Conservation (phyloP, 2,329 filamentous ascomycete genomes). For the Hirsutella thompsonii region DNA sequence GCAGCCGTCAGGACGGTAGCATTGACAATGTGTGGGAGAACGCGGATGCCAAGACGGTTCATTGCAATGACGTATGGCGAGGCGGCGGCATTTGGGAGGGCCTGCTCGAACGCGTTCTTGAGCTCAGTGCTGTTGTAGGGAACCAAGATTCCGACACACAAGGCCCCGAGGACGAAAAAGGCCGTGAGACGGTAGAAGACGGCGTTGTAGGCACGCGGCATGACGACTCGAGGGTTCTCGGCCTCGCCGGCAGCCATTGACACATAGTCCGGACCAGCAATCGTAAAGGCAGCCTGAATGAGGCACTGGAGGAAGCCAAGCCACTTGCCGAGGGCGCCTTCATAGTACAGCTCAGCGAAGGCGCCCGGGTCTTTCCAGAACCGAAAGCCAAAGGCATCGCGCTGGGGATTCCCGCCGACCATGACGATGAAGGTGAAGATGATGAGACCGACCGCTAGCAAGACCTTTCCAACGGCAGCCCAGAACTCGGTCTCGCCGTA, state of each 20-base stretch:
- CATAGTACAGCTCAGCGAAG: slow-evolving; percentile 52
- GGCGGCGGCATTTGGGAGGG: slow-evolving; percentile 52
- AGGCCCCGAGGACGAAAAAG: slow-evolving; percentile 64
- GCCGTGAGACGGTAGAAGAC: slow-evolving; percentile 66
- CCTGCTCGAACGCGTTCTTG: slow-evolving; percentile 42
- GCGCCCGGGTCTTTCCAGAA: slow-evolving; percentile 56
- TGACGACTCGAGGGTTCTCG: slow-evolving; percentile 53
- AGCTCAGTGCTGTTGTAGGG: slow-evolving; percentile 55
- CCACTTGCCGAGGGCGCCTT: slow-evolving; percentile 55
- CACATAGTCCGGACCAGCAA: slow-evolving; percentile 57
- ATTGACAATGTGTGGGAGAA: slow-evolving; percentile 61
- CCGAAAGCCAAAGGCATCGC: slow-evolving; percentile 59
- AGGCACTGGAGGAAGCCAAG: slow-evolving; percentile 66
- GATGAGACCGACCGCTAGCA: slow-evolving; percentile 59
- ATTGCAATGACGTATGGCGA: slow-evolving; percentile 58
- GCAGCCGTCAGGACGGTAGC: slow-evolving; percentile 57
- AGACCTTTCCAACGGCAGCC: slow-evolving; percentile 57
- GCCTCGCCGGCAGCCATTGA: slow-evolving; percentile 58
- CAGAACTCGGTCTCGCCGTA: slow-evolving; percentile 71
- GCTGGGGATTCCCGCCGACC: slow-evolving; percentile 66
- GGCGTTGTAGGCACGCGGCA: slow-evolving; percentile 64
- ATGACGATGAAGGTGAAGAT: slow-evolving; percentile 72
- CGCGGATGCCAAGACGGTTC: slow-evolving; percentile 47
- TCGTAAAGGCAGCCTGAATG: slow-evolving; percentile 56
- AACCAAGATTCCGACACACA: slow-evolving; percentile 60